phyloP scores from a whole-genome alignment of 176 grass and related monocot genomes.

The Paspalum vaginatum region DNA sequence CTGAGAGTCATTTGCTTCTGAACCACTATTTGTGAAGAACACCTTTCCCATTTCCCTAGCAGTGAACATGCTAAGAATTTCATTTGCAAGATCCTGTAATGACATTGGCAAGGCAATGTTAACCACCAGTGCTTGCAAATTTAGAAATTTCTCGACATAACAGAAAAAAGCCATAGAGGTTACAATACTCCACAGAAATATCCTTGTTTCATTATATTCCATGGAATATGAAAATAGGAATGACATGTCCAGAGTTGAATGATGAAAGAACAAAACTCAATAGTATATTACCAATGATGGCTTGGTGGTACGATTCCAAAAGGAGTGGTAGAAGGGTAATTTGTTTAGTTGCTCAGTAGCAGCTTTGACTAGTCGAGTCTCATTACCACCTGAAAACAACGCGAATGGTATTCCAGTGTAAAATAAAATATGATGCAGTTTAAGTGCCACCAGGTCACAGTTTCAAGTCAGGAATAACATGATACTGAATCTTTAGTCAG shows the following conservation, averaged over 20 bases:
- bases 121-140: conserved; percentile 22
- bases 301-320: conserved; percentile 95
- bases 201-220: background rate
- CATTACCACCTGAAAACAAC: conserved; percentile 85
- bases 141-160: background rate
- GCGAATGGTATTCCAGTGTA: background rate
- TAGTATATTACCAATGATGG: conserved; percentile 78
- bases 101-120: background rate
- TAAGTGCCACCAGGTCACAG: background rate
- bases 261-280: conserved; percentile 1
- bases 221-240: conserved; percentile 8
- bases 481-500: background rate
- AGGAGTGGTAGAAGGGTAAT: conserved; percentile 97
- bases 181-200: background rate
- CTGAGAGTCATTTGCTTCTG: conserved; percentile 99
- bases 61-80: conserved; percentile 75
- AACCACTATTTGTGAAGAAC: conserved; percentile 96
- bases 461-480: background rate
- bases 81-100: conserved; percentile 88
- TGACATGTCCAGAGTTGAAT: background rate
- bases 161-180: background rate
- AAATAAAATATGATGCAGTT: background rate
- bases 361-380: conserved; percentile 80
- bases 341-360: conserved; percentile 84
- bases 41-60: conserved; percentile 93